These are phyloP conservation scores for Leccinum truebloodii DNA, from an alignment of 768 basidiomycete species.

Conservation along the genomic window DNA sequence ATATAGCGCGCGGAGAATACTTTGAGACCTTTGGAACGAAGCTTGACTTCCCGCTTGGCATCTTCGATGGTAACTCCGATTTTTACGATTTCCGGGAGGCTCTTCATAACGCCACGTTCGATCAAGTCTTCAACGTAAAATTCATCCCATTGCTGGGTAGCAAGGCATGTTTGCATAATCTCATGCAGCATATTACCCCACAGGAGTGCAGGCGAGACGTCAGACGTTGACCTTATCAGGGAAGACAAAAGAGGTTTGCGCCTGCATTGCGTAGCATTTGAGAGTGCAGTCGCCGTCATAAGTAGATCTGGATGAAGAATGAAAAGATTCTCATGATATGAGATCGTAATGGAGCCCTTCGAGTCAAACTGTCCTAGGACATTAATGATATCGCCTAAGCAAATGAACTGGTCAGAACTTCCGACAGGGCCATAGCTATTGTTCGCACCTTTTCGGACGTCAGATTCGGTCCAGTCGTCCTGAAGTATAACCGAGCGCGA, in stretches of 20 bases:
- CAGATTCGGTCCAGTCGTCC: slow-evolving; percentile 77
- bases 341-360: slow-evolving; percentile 54
- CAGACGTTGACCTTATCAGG: slow-evolving; percentile 58
- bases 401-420: neutral
- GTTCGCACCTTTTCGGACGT: slow-evolving; percentile 57
- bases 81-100: slow-evolving; percentile 62
- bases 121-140: slow-evolving; percentile 61
- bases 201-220: slow-evolving; percentile 65
- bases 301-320: slow-evolving; percentile 93
- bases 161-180: slow-evolving; percentile 81
- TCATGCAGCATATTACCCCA: slow-evolving; percentile 96
- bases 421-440: neutral
- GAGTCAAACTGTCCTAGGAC: slow-evolving; percentile 54
- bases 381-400: slow-evolving; percentile 80
- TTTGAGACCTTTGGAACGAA: slow-evolving; percentile 63
- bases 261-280: slow-evolving; percentile 78
- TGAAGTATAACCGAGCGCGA: slow-evolving; percentile 55
- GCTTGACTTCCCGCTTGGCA: slow-evolving; percentile 63
- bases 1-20: slow-evolving; percentile 71
- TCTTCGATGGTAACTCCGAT: slow-evolving; percentile 57
- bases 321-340: slow-evolving; percentile 64
- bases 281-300: slow-evolving; percentile 86
- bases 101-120: slow-evolving; percentile 51
- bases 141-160: slow-evolving; percentile 60
- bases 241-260: slow-evolving; percentile 83